Percentiles rank a stretch among this genome's conserved stretches.
Evolutionary conservation across 2,329 filamentous ascomycete species (phyloP).

Genomic region (Blastomyces parvus): DNA sequence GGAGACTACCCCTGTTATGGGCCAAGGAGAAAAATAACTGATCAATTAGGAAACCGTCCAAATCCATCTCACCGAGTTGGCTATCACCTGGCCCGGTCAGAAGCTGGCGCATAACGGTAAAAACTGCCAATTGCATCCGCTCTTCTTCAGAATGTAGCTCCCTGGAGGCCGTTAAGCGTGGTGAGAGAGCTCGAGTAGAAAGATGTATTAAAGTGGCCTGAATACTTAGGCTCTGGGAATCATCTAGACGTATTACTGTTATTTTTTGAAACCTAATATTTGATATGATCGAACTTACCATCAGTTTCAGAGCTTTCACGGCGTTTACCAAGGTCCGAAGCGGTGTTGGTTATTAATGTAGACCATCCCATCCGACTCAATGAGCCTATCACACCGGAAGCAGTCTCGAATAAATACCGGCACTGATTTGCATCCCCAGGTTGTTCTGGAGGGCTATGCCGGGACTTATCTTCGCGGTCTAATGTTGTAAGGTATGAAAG

Average conservation of each 20-base stretch:
- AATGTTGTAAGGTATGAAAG: conserved; percentile 21
- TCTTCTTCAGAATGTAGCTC: conserved; percentile 42
- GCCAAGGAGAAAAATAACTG: conserved; percentile 54
- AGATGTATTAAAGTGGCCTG: conserved; percentile 14
- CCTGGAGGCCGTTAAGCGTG: conserved; percentile 1
- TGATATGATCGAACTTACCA: conserved; percentile 27
- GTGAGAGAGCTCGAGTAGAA: conserved; percentile 11
- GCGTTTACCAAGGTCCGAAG: conserved; percentile 40
- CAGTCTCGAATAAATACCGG: conserved; percentile 65
- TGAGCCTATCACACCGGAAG: conserved; percentile 63
- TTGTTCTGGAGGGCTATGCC: conserved; percentile 39
- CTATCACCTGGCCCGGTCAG: conserved; percentile 33
- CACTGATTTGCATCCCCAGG: conserved; percentile 63
- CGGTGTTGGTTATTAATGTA: conserved; percentile 54
- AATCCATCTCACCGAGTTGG: conserved; percentile 38
- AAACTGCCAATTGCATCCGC: conserved; percentile 59
- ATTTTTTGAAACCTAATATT: neutral
- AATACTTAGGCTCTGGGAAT: conserved; percentile 21
- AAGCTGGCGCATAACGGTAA: conserved; percentile 52
- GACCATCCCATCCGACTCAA: conserved; percentile 61
- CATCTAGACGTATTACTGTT: conserved; percentile 15
- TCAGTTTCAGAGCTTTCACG: conserved; percentile 46
- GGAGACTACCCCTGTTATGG: conserved; percentile 58
- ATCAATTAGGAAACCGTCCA: conserved; percentile 63
- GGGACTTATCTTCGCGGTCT: conserved; percentile 14